Conservation (phyloP, 2,329 filamentous ascomycete genomes). For the Metarhizium album region DNA sequence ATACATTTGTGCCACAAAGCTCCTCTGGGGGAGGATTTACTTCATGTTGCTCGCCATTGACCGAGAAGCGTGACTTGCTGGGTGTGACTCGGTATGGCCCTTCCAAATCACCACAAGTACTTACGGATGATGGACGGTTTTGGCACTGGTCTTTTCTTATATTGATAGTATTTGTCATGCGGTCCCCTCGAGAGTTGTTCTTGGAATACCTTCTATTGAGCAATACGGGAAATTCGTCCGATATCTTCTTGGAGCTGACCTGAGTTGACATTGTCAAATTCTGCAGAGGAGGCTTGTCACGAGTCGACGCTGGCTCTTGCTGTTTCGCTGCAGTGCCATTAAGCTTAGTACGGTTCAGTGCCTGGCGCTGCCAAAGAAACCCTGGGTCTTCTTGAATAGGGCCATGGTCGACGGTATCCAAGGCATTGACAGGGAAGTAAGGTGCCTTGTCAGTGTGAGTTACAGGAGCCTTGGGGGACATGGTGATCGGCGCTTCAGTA, state of each 20-base stretch:
- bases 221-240: neutral
- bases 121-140: constrained; percentile 11
- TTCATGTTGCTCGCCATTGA: constrained; percentile 3
- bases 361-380: neutral
- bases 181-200: neutral
- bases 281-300: neutral
- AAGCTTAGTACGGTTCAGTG: neutral
- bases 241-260: neutral
- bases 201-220: neutral
- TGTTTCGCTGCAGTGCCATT: neutral
- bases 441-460: neutral
- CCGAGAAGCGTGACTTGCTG: neutral
- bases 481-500: neutral
- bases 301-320: neutral
- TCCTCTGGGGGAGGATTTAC: neutral
- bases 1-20: neutral
- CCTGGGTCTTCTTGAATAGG: neutral
- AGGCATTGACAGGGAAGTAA: neutral
- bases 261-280: neutral
- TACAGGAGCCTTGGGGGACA: neutral
- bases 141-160: neutral
- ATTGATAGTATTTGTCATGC: neutral
- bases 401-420: neutral
- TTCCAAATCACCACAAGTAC: constrained; percentile 23
- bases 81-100: constrained; percentile 15